Evolutionary conservation across 1,284 basidiomycete species (phyloP), one percentile per base, ranked within the genome.

Genomic region (Waitea zeae): DNA sequence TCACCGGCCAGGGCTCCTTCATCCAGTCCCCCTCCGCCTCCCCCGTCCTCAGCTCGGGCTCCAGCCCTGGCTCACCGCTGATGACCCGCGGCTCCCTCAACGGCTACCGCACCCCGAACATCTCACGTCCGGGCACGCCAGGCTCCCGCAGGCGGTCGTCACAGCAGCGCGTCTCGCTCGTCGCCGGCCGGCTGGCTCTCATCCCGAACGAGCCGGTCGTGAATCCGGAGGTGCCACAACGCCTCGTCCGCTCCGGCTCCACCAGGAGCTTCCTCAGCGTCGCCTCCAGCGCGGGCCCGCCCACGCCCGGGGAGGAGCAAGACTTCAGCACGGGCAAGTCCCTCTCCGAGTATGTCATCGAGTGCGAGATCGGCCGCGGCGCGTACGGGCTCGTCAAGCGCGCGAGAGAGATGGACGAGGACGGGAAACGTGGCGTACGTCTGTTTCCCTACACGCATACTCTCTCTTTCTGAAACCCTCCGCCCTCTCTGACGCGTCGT

Each of bases 371-470:
- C 14, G 89, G 93, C 17, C 70, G 89, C 39, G 93, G 93, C n/a
- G 93, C 93, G 11, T 98, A 98, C 54, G 93, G 93, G 0, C 63
- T 97, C 30, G 93, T 98, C 17, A 92, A 95, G 57, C 70, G 86
- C 36, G 93, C 78, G 1, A 66, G 83, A 39, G 82, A 89, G 50
- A 80, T 79, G 46, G 68, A 67, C 26, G 47, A 64, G 1, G 77
- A 86, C 50, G 87, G 86, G 19, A 67, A 75, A 6, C 56, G 78
- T 20, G 90, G 89, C 44, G 88, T 92, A 56, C 68, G 84, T 30
- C 36, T 38, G 29, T 39, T 31, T 39, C 40, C 38, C 28, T n/a
- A n/a, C n/a, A n/a, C n/a, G n/a, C n/a, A n/a, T n/a, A n/a, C n/a
- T n/a, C n/a, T n/a, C n/a, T 17, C 24, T 20, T 20, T 35, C 13